These are phyloP conservation scores for Cutaneotrichosporon cavernicola DNA, from an alignment of 1,284 basidiomycete species.

Conservation along the genomic window DNA sequence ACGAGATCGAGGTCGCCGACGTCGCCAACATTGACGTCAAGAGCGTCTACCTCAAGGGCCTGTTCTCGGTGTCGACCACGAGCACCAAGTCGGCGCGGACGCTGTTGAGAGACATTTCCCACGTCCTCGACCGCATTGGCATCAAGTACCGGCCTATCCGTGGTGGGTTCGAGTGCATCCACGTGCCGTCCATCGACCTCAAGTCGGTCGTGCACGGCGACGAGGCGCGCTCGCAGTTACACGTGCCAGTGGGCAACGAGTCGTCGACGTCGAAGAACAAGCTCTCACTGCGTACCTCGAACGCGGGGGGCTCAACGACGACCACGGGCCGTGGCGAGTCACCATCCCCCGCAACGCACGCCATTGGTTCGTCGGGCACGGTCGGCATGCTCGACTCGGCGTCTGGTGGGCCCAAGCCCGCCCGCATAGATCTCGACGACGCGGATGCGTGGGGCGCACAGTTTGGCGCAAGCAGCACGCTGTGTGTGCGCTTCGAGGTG, in stretches of 20 bases:
- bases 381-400: conserved; percentile 12
- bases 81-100: conserved; percentile 80
- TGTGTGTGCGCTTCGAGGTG: conserved; percentile 90
- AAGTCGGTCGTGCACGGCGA: conserved; percentile 61
- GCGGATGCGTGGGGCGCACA: conserved; percentile 53
- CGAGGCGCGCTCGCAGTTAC: conserved; percentile 31
- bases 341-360: conserved; percentile 11
- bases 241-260: conserved; percentile 24
- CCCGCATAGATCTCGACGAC: conserved; percentile 62
- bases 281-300: conserved; percentile 19
- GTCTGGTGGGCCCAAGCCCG: neutral
- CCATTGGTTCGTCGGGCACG: conserved; percentile 9
- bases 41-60: conserved; percentile 81
- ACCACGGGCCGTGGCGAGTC: conserved; percentile 14
- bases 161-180: conserved; percentile 92
- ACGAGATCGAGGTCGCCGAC: conserved; percentile 30
- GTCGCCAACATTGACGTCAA: conserved; percentile 63
- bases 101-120: conserved; percentile 79
- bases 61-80: conserved; percentile 94
- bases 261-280: conserved; percentile 23
- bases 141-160: conserved; percentile 89
- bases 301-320: conserved; percentile 10
- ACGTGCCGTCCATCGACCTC: conserved; percentile 87
- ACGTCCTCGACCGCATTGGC: conserved; percentile 88
- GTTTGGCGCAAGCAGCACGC: conserved; percentile 59